Evolutionary conservation across 768 basidiomycete species (phyloP), one percentile per base, ranked within the genome.

Genomic region (Rhodotorula paludigena): DNA sequence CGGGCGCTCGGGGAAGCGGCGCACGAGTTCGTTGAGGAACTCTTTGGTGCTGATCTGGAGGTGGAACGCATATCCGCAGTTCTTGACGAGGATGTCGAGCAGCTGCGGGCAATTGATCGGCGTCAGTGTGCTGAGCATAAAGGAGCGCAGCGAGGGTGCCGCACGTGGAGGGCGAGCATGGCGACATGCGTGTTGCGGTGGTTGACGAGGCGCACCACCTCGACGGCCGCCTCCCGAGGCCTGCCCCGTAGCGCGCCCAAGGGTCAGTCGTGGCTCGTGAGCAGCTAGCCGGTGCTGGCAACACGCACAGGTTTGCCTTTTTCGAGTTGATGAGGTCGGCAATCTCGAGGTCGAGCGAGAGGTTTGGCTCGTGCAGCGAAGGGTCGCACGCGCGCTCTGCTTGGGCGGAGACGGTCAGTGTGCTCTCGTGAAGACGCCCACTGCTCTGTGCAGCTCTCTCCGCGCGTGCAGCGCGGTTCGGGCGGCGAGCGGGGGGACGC

Each of bases 21-120:
- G 87, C 33, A 99, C 96, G 77, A 99, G 87, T 77, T 98, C 96
- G 79, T 99, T 99, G 25, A 98, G 82, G 77, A 97, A 99, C 76
- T 98, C 96, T 77, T 99, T 98, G 48, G 94, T 98, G 25, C 89
- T 83, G 74, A 98, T 89, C 78, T 99, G 96, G 32, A 99, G 86
- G 77, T 98, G 96, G 64, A 99, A 89, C 0, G 94, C 87, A 80
- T 99, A 99, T 78, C 96, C 96, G 77, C 94, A 98, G 47, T 89
- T 87, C 77, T 92, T 89, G 52, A 97, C 88, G 57, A 99, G 86
- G 21, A 89, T 92, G 78, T 92, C 89, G 70, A 97, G 86, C 8
- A 94, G 84, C 77, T 78, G 68, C 20, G 48, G 14, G 14, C 33
- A 49, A 35, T 23, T 25, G 32, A 36, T 33, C n/a, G 21, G 32